Evolutionary conservation across 2,329 filamentous ascomycete genomes (phyloP), one percentile per base, ranked within the genome.

Genomic region (Neofusicoccum kwambonambiense): DNA sequence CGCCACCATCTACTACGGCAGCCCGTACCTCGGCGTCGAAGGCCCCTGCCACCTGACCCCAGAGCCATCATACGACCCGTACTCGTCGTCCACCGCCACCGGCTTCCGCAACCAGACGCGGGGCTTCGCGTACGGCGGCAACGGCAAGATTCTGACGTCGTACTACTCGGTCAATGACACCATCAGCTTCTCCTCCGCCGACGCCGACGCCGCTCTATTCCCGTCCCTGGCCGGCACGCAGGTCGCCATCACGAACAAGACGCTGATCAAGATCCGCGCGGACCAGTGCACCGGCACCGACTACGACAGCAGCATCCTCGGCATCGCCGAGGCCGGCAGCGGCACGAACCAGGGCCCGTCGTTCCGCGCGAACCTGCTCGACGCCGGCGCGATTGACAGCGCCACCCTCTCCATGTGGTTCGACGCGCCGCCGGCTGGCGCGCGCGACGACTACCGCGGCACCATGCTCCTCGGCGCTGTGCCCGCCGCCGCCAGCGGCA

Each of bases 371-470:
- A 70, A 75, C 50, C 71, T 77, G 2, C 22, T 22, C 22, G 22
- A 22, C 3, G 71, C 72, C 5, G 74, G 73, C 1, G 51, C 63
- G 17, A 72, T 76, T 41, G 39, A 4, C 4, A 67, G 65, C 5
- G 69, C 70, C 31, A 66, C 71, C n/a, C 73, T 76, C 5, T 70
- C 74, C 68, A 72, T 77, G 69, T 78, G 75, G 75, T 76, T 77
- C 65, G 73, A 77, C 57, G 68, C 71, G 52, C 66, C 70, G 12
- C 69, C 71, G 7, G 63, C 64, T 4, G 69, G 67, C 41, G 52
- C 67, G 13, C 22, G 22, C 22, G 22, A 22, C 22, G 56, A 68
- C 9, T 73, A 70, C 56, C 71, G 69, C 0, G 76, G 76, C 41
- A 71, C 70, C 13, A 68, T 69, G 4, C 67, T 78, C 4, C 72